A percentile compares a stretch with the other conserved stretches of the same genome.
Evolutionary conservation across 1,284 basidiomycete species (phyloP).

Genomic region (Tilletia setariae): DNA sequence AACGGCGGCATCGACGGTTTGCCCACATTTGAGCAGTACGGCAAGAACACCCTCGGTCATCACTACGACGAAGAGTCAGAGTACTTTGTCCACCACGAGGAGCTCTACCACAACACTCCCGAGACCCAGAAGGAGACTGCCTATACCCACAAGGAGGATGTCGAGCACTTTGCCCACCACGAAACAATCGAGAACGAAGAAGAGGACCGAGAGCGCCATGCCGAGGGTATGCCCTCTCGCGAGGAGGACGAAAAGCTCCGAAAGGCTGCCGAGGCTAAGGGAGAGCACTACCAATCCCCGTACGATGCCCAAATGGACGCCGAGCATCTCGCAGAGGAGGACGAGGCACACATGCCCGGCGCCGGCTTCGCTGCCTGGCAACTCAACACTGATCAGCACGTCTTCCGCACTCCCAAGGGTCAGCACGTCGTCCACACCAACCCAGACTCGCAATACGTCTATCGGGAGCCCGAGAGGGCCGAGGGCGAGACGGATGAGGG

Average conservation of each 20-base stretch:
- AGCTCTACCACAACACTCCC: conserved; percentile 87
- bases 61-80: conserved; percentile 67
- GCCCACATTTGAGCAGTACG: conserved; percentile 67
- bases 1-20: conserved; percentile 71
- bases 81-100: conserved; percentile 58
- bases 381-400: conserved; percentile 44
- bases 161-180: conserved; percentile 81
- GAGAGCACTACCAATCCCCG: conserved; percentile 43
- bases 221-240: conserved; percentile 67
- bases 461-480: conserved; percentile 16
- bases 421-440: conserved; percentile 37
- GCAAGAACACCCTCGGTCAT: conserved; percentile 72
- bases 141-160: conserved; percentile 75
- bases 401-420: conserved; percentile 50
- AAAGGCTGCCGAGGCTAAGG: conserved; percentile 37
- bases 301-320: conserved; percentile 47
- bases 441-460: conserved; percentile 35
- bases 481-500: conserved; percentile 30
- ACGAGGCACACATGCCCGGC: conserved; percentile 35
- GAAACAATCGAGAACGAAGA: conserved; percentile 81
- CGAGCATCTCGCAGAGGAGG: conserved; percentile 38
- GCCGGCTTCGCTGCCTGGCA: conserved; percentile 45
- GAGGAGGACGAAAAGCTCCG: conserved; percentile 45
- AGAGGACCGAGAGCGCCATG: conserved; percentile 74
- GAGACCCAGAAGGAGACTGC: conserved; percentile 95